Evolutionary conservation across 441 rosid genomes (phyloP), one percentile per base, ranked within the genome.

Genomic region (Populus tomentosa): DNA sequence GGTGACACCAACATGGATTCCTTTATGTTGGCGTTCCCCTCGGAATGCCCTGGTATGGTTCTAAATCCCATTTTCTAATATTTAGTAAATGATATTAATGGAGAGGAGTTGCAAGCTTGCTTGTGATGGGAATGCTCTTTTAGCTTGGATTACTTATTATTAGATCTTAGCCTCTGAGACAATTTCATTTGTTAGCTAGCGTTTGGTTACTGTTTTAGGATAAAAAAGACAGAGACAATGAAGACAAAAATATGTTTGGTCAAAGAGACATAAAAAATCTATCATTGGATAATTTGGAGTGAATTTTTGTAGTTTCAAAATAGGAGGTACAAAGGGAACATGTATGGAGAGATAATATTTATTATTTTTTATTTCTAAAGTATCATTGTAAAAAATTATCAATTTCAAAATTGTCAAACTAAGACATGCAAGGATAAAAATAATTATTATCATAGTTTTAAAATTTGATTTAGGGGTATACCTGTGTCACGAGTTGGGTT

Each of bases 21-120:
- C 75, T 81, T 79, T 79, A 73, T 88, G 92, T 91, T 91, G 89
- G 89, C 86, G 87, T 86, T 74, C 77, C 86, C 80, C 80, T 89
- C 72, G 87, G 91, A 75, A 76, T 75, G 75, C 84, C 71, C 83
- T 85, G 89, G 90, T 88, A 91, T 89, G 94, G 87, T 78, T 83
- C 89, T 82, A 69, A 79, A 80, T 71, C 84, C 84, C 85, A 81
- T 71, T 67, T 84, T 79, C 75, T 83, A 77, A 80, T 85, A 70
- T 78, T 75, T 72, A 74, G 76, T 74, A 16, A 72, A 78, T 83
- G 78, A 76, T 80, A 63, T 80, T 70, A 66, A 18, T 78, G 77
- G 83, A 67, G 84, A 76, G 77, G 70, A 78, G 79, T 72, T 80
- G 72, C 76, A 75, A 73, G 70, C 72, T 72, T 69, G 64, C 46